Evolutionary conservation across 108 stramenopile species (phyloP).

Genomic region (Skeletonema costatum): DNA sequence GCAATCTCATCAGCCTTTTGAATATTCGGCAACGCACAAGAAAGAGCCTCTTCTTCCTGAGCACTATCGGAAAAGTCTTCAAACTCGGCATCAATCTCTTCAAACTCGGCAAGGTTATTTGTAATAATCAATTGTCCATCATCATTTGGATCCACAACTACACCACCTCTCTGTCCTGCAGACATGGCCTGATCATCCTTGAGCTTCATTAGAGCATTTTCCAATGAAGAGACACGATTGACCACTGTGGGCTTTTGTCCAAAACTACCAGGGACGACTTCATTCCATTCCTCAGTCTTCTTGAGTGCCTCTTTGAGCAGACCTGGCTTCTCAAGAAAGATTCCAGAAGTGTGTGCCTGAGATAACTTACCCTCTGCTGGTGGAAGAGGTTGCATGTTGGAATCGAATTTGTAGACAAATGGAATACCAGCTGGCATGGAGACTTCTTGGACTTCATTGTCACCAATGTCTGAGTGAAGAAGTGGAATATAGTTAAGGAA

Average conservation of each 20-base stretch:
- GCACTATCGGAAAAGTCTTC: constrained; percentile 38
- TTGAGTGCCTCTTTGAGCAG: constrained; percentile 59
- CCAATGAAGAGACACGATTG: constrained; percentile 34
- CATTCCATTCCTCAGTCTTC: constrained; percentile 32
- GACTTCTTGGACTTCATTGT: constrained; percentile 66
- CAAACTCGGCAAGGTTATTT: constrained; percentile 19
- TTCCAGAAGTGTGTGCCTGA: constrained; percentile 52
- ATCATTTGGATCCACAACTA: constrained; percentile 34
- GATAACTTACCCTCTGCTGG: constrained; percentile 41
- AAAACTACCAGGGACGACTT: constrained; percentile 36
- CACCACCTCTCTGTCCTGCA: background rate
- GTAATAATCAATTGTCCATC: constrained; percentile 39
- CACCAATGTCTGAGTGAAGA: constrained; percentile 26
- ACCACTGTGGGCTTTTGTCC: constrained; percentile 9
- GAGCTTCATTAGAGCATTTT: constrained; percentile 39
- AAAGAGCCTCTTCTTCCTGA: constrained; percentile 10
- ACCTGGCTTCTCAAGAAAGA: constrained; percentile 68
- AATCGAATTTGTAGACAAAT: constrained; percentile 80
- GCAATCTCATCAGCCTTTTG: constrained; percentile 24
- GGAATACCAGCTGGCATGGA: constrained; percentile 75
- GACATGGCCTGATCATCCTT: constrained; percentile 45
- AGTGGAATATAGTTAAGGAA: background rate
- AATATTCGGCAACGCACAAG: constrained; percentile 21
- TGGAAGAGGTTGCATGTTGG: constrained; percentile 48
- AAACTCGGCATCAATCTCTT: constrained; percentile 40